Evolutionary conservation across 2,329 filamentous ascomycete genomes (phyloP), one percentile per base, ranked within the genome.

Genomic region (Plenodomus biglobosus): DNA sequence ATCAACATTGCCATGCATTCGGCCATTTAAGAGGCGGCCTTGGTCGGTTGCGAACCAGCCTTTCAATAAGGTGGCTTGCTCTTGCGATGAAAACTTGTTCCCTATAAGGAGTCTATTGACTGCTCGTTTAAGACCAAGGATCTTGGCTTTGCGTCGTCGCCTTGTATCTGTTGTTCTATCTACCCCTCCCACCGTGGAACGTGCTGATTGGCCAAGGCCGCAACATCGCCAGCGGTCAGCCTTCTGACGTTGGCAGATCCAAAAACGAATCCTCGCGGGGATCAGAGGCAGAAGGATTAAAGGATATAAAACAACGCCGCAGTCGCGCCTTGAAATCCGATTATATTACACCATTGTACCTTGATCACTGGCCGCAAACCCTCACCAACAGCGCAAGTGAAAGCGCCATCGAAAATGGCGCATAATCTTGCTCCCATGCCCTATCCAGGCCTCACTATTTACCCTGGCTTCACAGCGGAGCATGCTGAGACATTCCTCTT

Each of bases 381-480:
- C 20, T 15, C 10, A 34, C n/a, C 18, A 20, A 21, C 18, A 35
- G 17, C n/a, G n/a, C n/a, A n/a, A n/a, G n/a, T n/a, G n/a, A n/a
- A n/a, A n/a, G n/a, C n/a, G n/a, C n/a, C n/a, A 16, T 30, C 7
- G 16, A 16, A 13, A 24, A 50, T 56, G 50, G 30, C 46, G 7
- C 41, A 21, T 32, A 38, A 36, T 13, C 50, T 57, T 6, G 18
- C 44, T 13, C 48, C 61, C 2, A 41, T 61, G 19, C 55, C 52
- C 2, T 27, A 52, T 11, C 58, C 55, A 2, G 60, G 60, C 35
- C 44, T 62, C 8, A 8, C 37, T 6, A 34, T 64, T 11, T 52
- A 53, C 37, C 52, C 53, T 11, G 46, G 49, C 18, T 62, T 46
- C 46, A 53, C 46, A n/a, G 53, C 59, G 1, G 47, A 49, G 11